Conservation (phyloP, 2,329 filamentous ascomycete species). For the Phoma sp. region DNA sequence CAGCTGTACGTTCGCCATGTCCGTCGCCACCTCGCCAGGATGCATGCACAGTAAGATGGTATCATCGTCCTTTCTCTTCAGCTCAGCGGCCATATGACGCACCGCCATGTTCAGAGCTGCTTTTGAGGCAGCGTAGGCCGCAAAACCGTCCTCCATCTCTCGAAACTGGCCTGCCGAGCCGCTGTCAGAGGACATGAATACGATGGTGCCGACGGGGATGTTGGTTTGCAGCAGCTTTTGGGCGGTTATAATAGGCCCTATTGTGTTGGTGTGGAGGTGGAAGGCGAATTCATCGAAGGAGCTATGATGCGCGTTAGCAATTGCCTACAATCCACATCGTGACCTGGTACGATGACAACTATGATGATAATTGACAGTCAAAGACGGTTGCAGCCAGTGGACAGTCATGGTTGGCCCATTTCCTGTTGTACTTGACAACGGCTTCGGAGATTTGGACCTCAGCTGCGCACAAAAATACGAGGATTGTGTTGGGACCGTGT, state of each 20-base stretch:
- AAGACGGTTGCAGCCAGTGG: too few species aligned
- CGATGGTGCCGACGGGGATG: conserved; percentile 58
- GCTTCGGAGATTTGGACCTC: neutral
- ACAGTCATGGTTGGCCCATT: neutral
- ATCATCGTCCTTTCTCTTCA: conserved; percentile 58
- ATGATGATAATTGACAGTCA: too few species aligned
- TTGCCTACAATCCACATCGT: too few species aligned
- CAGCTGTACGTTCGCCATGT: conserved; percentile 62
- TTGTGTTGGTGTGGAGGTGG: conserved; percentile 65
- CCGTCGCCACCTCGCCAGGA: conserved; percentile 65
- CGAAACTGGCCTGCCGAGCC: conserved; percentile 61
- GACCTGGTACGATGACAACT: too few species aligned
- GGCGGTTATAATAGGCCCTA: conserved; percentile 65
- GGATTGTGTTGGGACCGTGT: neutral
- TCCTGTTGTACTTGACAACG: conserved; percentile 1
- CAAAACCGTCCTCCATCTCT: conserved; percentile 65
- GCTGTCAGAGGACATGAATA: conserved; percentile 65
- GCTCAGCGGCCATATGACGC: conserved; percentile 63
- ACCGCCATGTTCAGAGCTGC: conserved; percentile 65
- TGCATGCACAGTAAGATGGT: conserved; percentile 64
- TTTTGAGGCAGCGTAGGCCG: conserved; percentile 65
- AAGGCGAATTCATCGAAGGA: conserved; percentile 62
- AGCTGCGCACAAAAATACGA: neutral
- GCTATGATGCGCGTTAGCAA: conserved; percentile 39
- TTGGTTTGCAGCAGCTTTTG: conserved; percentile 59